Evolutionary conservation across 345 rosid genomes (phyloP), one percentile per base, ranked within the genome.

Genomic region (Carallia brachiata): DNA sequence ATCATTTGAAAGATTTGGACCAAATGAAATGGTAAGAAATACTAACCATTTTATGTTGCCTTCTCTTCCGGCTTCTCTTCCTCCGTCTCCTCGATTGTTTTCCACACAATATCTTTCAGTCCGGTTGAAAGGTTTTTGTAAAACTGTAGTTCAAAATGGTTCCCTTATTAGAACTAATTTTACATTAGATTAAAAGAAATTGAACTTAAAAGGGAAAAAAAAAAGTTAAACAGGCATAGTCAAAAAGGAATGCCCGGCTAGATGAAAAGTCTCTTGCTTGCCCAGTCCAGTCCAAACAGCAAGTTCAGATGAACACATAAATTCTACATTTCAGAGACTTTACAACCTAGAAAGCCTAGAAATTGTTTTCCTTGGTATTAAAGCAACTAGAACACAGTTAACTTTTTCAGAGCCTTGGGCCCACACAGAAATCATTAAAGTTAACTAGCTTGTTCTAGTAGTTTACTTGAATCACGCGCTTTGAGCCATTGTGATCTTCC

Each of bases 101-200:
- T 89, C 99, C 99, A 95, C n/a, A 95, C 99, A 59, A 95, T 80
- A 67, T 95, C 99, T 81, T 92, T 92, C 68, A 95, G 84, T 57
- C 97, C 99, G 31, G 91, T 83, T 18, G 96, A 84, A 60, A 95
- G 90, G 76, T 64, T 86, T 80, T 88, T 88, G 88, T 90, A 95
- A 74, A 95, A 95, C 99, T 95, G 88, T 70, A 59, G 57, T 17
- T 36, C 1, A 39, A 10, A 63, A 53, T 39, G 34, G 30, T 55
- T 7, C 19, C 30, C 19, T 7, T 7, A 1, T 40, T 40, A 40
- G 15, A 40, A 10, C 48, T 40, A 8, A 40, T 40, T 40, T 40
- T 15, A 40, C 48, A 9, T 8, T 3, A 40, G 50, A 47, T 28
- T 59, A 18, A 58, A 18, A 32, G 47, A 59, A 17, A 44, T 44